Evolutionary conservation across 768 basidiomycete species (phyloP).

Genomic region (Asterophora lycoperdoides): DNA sequence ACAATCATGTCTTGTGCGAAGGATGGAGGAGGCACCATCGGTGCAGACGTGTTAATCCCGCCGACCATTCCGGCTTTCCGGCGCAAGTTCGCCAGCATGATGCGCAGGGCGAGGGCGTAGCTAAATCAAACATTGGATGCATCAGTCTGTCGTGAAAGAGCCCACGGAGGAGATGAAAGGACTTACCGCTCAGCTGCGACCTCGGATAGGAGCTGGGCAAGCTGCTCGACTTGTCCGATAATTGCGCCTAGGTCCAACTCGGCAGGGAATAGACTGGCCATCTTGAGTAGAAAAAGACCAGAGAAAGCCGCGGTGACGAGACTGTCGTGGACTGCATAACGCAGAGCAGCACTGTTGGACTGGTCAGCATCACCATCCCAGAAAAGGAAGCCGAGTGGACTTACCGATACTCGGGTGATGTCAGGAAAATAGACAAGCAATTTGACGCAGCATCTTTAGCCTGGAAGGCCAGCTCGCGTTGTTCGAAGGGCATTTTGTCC

Average conservation of each 20-base stretch:
- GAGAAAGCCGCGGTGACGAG: conserved; percentile 91
- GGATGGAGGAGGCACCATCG: conserved; percentile 48
- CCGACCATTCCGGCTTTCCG: conserved; percentile 75
- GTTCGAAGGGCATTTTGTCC: conserved; percentile 96
- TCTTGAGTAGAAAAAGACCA: conserved; percentile 87
- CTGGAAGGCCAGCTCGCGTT: conserved; percentile 91
- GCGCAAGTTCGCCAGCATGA: conserved; percentile 90
- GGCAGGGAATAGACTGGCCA: conserved; percentile 88
- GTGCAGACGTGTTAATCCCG: conserved; percentile 43
- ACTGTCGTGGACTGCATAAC: conserved; percentile 90
- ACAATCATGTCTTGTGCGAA: conserved; percentile 58
- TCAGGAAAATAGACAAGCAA: conserved; percentile 81
- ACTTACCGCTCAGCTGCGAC: conserved; percentile 85
- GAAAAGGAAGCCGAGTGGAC: conserved; percentile 32
- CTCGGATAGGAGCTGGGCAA: conserved; percentile 85
- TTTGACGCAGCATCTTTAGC: conserved; percentile 90
- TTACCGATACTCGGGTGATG: conserved; percentile 75
- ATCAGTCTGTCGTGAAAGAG: not conserved
- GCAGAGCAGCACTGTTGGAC: conserved; percentile 66
- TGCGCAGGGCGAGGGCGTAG: conserved; percentile 85
- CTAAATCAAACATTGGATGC: conserved; percentile 30
- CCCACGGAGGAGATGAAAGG: not conserved
- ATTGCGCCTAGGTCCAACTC: conserved; percentile 77
- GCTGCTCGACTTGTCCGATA: conserved; percentile 82
- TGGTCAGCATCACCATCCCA: not conserved